phyloP scores from a whole-genome alignment of 2,329 filamentous ascomycete species.

The Tolypocladium tundrense region DNA sequence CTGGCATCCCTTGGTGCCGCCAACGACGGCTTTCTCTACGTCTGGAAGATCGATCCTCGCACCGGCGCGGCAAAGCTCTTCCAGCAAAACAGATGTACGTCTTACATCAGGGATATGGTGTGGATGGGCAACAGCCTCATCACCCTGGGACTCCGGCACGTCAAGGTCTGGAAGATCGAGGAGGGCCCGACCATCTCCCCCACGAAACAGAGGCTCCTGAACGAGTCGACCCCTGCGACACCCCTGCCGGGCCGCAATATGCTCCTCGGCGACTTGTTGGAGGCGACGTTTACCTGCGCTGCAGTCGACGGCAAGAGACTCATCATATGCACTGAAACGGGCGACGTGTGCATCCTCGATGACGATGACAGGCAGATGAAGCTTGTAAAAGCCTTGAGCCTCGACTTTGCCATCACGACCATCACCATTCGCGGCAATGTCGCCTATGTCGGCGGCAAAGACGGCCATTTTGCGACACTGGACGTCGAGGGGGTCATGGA shows the following conservation, averaged over 20 bases:
- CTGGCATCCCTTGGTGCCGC: constrained; percentile 79
- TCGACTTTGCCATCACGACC: constrained; percentile 59
- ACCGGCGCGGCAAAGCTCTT: constrained; percentile 71
- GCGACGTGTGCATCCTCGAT: constrained; percentile 82
- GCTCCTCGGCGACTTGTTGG: constrained; percentile 68
- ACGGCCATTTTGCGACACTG: constrained; percentile 46
- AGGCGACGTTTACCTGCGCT: constrained; percentile 75
- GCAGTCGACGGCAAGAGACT: constrained; percentile 64
- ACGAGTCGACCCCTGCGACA: constrained; percentile 25
- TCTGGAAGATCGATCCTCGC: constrained; percentile 79
- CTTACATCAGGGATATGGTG: constrained; percentile 71
- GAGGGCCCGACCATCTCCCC: constrained; percentile 52
- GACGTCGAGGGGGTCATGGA: constrained; percentile 39
- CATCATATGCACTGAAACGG: constrained; percentile 76
- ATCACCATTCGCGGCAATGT: constrained; percentile 49
- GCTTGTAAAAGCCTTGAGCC: constrained; percentile 53
- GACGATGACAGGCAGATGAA: constrained; percentile 64
- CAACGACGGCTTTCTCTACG: constrained; percentile 88
- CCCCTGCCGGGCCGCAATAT: constrained; percentile 78
- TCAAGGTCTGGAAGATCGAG: constrained; percentile 87
- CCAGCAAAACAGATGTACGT: constrained; percentile 86
- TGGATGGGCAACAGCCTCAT: constrained; percentile 82
- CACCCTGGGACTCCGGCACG: constrained; percentile 80
- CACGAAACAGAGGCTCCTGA: constrained; percentile 46
- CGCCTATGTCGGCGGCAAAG: constrained; percentile 60